Evolutionary conservation across 108 stramenopile species (phyloP).

Genomic region (Skeletonema marinoi): DNA sequence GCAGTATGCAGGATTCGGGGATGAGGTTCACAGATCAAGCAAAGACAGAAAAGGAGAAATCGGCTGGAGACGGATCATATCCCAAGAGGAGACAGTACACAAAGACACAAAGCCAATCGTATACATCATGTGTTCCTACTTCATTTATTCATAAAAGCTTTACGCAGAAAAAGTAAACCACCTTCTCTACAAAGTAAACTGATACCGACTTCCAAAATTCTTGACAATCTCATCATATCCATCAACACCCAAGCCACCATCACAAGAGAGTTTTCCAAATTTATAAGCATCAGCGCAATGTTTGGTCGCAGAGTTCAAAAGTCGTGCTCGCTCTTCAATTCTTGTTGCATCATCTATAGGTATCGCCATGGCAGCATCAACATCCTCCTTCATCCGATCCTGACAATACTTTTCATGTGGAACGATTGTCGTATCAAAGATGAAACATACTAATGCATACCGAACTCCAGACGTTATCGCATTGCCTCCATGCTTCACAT

Average conservation of each 20-base stretch:
- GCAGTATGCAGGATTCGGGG: no score
- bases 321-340: constrained; percentile 6
- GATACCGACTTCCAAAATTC: neutral
- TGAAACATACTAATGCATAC: constrained; percentile 43
- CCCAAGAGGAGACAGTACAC: no score
- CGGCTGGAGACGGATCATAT: no score
- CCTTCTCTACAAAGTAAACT: neutral
- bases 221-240: constrained; percentile 31
- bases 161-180: no score
- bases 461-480: constrained; percentile 38
- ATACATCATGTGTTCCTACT: no score
- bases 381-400: constrained; percentile 35
- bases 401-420: constrained; percentile 49
- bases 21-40: no score
- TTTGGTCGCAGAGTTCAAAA: constrained; percentile 32
- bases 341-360: constrained; percentile 11
- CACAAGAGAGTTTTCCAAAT: constrained; percentile 5
- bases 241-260: constrained; percentile 3
- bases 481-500: constrained; percentile 42
- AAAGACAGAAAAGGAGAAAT: no score
- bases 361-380: constrained; percentile 29
- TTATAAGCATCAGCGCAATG: constrained; percentile 42
- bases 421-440: constrained; percentile 29
- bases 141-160: no score
- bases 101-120: no score